Base-by-base conservation (phyloP, 495 filamentous ascomycete genomes). In the Penicillium argentinense region DNA sequence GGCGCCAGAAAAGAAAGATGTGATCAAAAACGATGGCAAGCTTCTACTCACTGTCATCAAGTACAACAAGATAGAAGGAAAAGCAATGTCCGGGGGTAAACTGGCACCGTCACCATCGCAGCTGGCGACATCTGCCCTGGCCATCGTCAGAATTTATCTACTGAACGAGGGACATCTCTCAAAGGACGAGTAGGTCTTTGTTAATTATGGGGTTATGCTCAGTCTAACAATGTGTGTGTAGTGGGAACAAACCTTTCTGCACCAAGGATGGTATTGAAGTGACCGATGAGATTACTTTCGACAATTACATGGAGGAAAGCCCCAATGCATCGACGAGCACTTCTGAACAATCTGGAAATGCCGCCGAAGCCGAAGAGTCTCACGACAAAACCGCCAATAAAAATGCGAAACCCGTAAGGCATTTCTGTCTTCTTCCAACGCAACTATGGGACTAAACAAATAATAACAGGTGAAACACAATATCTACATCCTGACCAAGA, bases 231-330 rank as follows among this genome's bases (percentile, higher is more conserved):
- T 17, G 30, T 34, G n/a, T n/a, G 16, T 26, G n/a, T 26, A 34
- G 30, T 17, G 30, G 6, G 30, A 34, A 14, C n/a, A 34, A 34
- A 34, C 30, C 30, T 7, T 34, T 34, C 30, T 34, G 30, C 30
- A 34, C 30, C 30, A 34, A 34, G 30, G 30, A 34, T 34, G 30
- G 30, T 7, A 34, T 34, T 34, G 30, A 34, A 34, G 30, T 34
- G 30, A 34, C 30, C n/a, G 30, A 34, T 34, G n/a, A 34, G 6
- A 34, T 34, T 34, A 34, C 30, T 14, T 34, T 34, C 6, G n/a
- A 34, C n/a, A 5, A 34, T 34, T 34, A 34, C n/a, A 34, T 34
- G 6, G 30, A 34, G 30, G 30, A 34, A n/a, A 34, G n/a, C n/a
- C 30, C 30, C 30, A 34, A 34, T 6, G 16, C 30, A n/a, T n/a